These are phyloP conservation scores for Annulohypoxylon stygium DNA, from an alignment of 495 filamentous ascomycete genomes.

Conservation along the genomic window DNA sequence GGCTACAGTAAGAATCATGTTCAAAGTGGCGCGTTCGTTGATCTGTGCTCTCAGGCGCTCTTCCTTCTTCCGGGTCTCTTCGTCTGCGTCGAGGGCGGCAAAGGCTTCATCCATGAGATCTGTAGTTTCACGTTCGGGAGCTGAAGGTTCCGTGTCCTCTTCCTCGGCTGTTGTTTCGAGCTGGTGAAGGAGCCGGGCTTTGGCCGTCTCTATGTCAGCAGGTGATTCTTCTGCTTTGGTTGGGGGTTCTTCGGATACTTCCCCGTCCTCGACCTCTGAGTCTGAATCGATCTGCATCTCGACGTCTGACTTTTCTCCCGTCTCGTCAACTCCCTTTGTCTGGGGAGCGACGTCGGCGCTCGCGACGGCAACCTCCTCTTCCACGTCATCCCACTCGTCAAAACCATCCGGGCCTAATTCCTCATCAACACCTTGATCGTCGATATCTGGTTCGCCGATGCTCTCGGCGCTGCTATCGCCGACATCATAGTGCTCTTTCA, in stretches of 20 bases:
- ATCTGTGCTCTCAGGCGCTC: conserved; percentile 37
- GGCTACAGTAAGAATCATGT: conserved; percentile 92
- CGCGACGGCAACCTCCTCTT: conserved; percentile 1
- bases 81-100: conserved; percentile 40
- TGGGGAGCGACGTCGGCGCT: neutral
- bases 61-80: conserved; percentile 32
- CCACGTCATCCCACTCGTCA: conserved; percentile 40
- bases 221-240: conserved; percentile 47
- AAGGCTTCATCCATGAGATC: conserved; percentile 40
- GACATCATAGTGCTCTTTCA: conserved; percentile 55
- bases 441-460: conserved; percentile 46
- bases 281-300: conserved; percentile 57
- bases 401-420: conserved; percentile 40
- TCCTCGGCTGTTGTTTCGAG: conserved; percentile 47
- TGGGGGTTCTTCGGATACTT: conserved; percentile 55
- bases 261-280: conserved; percentile 52
- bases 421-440: conserved; percentile 43
- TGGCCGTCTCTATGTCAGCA: conserved; percentile 69
- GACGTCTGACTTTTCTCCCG: conserved; percentile 45
- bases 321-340: conserved; percentile 1
- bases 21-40: conserved; percentile 74
- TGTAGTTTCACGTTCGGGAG: conserved; percentile 16
- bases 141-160: conserved; percentile 19
- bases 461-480: conserved; percentile 47
- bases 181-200: conserved; percentile 67